These are phyloP conservation scores for Nakaseomyces nivariensis DNA, from an alignment of 1,139 yeast species.

Conservation along the genomic window DNA sequence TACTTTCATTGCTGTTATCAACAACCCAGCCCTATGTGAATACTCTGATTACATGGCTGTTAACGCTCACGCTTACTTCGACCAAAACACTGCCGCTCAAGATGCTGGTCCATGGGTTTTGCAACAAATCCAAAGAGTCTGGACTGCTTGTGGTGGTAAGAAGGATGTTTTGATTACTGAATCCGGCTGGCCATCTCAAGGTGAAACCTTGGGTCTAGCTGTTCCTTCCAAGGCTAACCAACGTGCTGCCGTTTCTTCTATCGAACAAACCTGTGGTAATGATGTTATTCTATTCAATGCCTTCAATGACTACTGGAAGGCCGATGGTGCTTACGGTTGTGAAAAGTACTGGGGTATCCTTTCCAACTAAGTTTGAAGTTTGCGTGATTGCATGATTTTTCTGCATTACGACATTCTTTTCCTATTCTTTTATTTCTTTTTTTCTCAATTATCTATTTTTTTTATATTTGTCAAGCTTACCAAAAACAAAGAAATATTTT, in stretches of 20 bases:
- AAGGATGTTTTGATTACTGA: conserved; percentile 58
- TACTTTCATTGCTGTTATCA: conserved; percentile 63
- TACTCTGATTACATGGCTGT: conserved; percentile 71
- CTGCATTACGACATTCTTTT: not conserved
- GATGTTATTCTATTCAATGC: conserved; percentile 58
- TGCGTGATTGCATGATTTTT: conserved; percentile 3
- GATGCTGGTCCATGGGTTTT: conserved; percentile 65
- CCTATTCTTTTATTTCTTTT: not conserved
- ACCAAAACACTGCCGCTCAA: conserved; percentile 53
- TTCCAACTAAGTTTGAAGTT: conserved; percentile 4
- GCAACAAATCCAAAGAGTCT: conserved; percentile 55
- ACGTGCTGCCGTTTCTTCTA: conserved; percentile 47
- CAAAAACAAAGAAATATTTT: too few species aligned
- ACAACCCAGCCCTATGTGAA: conserved; percentile 61
- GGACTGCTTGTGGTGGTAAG: conserved; percentile 51
- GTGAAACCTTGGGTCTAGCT: conserved; percentile 54
- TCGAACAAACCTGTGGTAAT: conserved; percentile 44
- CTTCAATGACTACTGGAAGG: conserved; percentile 70
- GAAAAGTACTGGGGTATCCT: conserved; percentile 69
- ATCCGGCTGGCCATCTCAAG: conserved; percentile 76
- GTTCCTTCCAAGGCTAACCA: conserved; percentile 60
- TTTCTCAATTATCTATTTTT: not conserved
- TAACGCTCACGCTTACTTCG: conserved; percentile 76
- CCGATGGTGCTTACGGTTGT: conserved; percentile 51
- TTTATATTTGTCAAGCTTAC: too few species aligned